Evolutionary conservation across 1,284 basidiomycete species (phyloP).

Genomic region (Cutaneotrichosporon sp.): DNA sequence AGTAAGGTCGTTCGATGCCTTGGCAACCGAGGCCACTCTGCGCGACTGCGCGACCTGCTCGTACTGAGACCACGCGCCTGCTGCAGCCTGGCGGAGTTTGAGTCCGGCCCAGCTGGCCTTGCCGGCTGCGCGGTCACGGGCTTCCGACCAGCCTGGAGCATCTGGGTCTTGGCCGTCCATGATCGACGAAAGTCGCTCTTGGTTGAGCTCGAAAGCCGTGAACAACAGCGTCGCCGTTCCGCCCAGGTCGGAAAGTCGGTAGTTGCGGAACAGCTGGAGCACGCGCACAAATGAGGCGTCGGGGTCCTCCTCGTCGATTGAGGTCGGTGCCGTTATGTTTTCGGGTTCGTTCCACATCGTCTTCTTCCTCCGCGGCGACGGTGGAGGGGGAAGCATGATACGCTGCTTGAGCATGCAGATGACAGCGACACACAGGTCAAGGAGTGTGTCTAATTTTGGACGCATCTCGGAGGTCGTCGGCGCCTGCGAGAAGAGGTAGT

Average conservation of each 20-base stretch:
- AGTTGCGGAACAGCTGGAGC: constrained; percentile 27
- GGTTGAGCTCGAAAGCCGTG: constrained; percentile 30
- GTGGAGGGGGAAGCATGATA: constrained; percentile 11
- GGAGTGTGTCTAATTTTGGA: constrained; percentile 35
- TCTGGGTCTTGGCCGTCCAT: constrained; percentile 29
- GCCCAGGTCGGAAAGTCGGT: constrained; percentile 31
- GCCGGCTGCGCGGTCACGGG: constrained; percentile 6
- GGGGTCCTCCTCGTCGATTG: constrained; percentile 19
- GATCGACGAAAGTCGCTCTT: constrained; percentile 24
- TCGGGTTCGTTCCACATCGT: constrained; percentile 14
- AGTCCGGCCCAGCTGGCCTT: constrained; percentile 12
- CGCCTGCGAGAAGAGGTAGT: constrained; percentile 41
- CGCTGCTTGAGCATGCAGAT: constrained; percentile 32
- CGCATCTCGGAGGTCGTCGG: constrained; percentile 21
- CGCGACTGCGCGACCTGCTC: constrained; percentile 17
- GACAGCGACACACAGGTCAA: constrained; percentile 42
- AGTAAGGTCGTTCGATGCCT: constrained; percentile 23
- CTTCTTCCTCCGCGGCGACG: constrained; percentile 3
- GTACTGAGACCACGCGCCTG: constrained; percentile 16
- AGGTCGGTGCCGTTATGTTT: not conserved
- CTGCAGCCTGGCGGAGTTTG: constrained; percentile 10
- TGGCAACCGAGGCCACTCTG: constrained; percentile 23
- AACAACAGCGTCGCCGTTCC: constrained; percentile 26
- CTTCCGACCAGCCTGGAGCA: constrained; percentile 12
- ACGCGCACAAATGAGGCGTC: constrained; percentile 28